Conservation (phyloP, 2,329 filamentous ascomycete genomes). For the Helotiales sp. region DNA sequence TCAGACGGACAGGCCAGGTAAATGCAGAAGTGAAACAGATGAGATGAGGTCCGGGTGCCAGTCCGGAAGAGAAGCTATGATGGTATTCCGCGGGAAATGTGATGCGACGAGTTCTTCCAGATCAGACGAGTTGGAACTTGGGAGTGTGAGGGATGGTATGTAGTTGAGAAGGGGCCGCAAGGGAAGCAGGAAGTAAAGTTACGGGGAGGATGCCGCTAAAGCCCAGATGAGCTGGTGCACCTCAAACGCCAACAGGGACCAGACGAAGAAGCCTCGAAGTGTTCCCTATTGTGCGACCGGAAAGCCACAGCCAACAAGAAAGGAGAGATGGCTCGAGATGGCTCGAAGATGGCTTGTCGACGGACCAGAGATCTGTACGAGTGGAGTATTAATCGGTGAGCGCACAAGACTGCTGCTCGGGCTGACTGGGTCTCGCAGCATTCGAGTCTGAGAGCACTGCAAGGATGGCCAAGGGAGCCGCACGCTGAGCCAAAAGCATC, state of each 20-base stretch:
- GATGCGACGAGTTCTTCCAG: background rate
- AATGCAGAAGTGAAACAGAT: background rate
- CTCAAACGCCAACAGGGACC: background rate
- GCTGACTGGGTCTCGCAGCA: background rate
- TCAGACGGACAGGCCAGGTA: slow-evolving; percentile 2
- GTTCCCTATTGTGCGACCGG: background rate
- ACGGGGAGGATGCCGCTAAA: background rate
- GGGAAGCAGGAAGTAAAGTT: background rate
- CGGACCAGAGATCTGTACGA: background rate
- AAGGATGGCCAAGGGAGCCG: background rate
- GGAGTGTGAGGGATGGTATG: background rate
- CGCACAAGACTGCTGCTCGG: background rate
- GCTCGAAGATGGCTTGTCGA: background rate
- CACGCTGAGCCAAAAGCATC: background rate
- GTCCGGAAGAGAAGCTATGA: background rate
- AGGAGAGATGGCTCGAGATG: too few species aligned
- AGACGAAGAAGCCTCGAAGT: slow-evolving; percentile 3
- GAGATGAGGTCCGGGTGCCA: background rate
- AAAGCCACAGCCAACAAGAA: slow-evolving; percentile 4
- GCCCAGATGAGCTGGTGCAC: slow-evolving; percentile 1
- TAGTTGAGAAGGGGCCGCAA: background rate
- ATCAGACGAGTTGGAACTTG: too few species aligned
- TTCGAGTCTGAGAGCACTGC: background rate
- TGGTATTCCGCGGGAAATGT: background rate
- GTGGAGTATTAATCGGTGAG: background rate